phyloP scores from a whole-genome alignment of 2,329 filamentous ascomycete genomes.

The Acephala macrosclerotiorum region DNA sequence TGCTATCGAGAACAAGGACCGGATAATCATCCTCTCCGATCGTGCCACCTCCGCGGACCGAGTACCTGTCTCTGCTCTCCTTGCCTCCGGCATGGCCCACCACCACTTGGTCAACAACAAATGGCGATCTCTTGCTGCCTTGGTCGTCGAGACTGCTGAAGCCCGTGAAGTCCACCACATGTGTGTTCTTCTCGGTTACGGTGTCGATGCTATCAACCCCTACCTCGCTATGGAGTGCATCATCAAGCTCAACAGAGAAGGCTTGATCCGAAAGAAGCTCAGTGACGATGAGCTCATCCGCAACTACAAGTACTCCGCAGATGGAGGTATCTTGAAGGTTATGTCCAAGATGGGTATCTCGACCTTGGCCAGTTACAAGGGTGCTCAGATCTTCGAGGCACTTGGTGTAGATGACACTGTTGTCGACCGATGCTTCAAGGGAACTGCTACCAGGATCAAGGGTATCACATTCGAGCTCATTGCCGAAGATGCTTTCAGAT shows the following conservation, averaged over 20 bases:
- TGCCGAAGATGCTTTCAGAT: conserved; percentile 91
- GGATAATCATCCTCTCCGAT: conserved; percentile 89
- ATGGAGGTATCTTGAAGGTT: conserved; percentile 96
- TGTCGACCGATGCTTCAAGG: conserved; percentile 92
- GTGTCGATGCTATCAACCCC: conserved; percentile 92
- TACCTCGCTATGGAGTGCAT: conserved; percentile 97
- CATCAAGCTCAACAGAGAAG: conserved; percentile 93
- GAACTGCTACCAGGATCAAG: conserved; percentile 92
- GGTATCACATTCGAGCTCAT: conserved; percentile 94
- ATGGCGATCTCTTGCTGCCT: conserved; percentile 87
- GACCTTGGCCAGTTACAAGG: conserved; percentile 95
- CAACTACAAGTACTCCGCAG: conserved; percentile 97
- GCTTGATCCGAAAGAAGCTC: conserved; percentile 89
- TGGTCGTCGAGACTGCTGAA: conserved; percentile 92
- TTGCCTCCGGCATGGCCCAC: conserved; percentile 93
- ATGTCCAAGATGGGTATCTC: conserved; percentile 99
- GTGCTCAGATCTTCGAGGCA: conserved; percentile 96
- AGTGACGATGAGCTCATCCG: conserved; percentile 82
- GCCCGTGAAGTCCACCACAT: conserved; percentile 98
- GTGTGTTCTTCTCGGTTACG: conserved; percentile 97
- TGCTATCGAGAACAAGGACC: conserved; percentile 83
- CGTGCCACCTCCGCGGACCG: conserved; percentile 83
- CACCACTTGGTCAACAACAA: conserved; percentile 96
- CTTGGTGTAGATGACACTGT: conserved; percentile 92
- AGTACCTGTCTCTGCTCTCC: conserved; percentile 82